A percentile compares a stretch with the other conserved stretches of the same genome.
Evolutionary conservation across 225 moss, liverwort and hornwort genomes (phyloP).

Genomic region (Marchantia polymorpha): DNA sequence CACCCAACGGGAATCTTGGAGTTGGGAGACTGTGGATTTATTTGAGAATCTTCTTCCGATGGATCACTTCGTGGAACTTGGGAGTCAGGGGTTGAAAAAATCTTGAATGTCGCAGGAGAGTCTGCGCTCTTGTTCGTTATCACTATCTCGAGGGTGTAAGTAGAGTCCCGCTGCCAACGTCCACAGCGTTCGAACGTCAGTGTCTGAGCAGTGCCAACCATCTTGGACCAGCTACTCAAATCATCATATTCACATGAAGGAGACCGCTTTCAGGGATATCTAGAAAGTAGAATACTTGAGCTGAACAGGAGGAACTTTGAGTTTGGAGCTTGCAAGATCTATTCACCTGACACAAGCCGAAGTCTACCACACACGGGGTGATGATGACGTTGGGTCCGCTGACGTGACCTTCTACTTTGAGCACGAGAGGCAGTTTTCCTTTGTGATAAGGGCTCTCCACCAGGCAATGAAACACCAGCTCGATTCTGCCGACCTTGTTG

Average conservation of each 20-base stretch:
- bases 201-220: neutral
- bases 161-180: slow-evolving; percentile 53
- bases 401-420: slow-evolving; percentile 66
- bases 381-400: slow-evolving; percentile 60
- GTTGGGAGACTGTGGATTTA: slow-evolving; percentile 42
- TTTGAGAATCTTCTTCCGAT: slow-evolving; percentile 35
- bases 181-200: neutral
- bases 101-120: slow-evolving; percentile 55
- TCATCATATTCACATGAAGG: neutral
- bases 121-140: slow-evolving; percentile 63
- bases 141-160: slow-evolving; percentile 44
- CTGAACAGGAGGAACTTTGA: no score
- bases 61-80: slow-evolving; percentile 38
- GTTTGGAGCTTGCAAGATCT: neutral
- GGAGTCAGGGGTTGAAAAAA: slow-evolving; percentile 56
- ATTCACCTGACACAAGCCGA: slow-evolving; percentile 71
- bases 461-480: slow-evolving; percentile 53
- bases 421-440: slow-evolving; percentile 35
- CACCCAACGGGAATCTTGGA: slow-evolving; percentile 42
- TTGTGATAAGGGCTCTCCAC: slow-evolving; percentile 32
- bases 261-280: neutral
- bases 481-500: slow-evolving; percentile 59
- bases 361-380: slow-evolving; percentile 54
- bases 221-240: neutral
- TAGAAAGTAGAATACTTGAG: neutral